phyloP scores from a whole-genome alignment of 23 red algal species.

The Gracilariopsis chorda region DNA sequence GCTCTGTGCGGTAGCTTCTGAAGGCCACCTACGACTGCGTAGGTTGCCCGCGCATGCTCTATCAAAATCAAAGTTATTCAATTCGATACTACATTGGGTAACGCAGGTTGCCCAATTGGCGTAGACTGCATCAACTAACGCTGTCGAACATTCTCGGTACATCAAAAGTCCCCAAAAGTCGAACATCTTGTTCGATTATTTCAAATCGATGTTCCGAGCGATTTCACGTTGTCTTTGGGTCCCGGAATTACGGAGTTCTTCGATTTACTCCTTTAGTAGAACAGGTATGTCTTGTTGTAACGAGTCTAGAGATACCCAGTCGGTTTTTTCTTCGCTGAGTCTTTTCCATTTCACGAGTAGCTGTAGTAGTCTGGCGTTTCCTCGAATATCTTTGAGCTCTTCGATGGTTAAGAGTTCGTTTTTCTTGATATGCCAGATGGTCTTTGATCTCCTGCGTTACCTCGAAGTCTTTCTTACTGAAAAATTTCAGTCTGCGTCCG shows the following conservation, averaged over 20 bases:
- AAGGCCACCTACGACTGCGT: too few species aligned
- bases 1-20: too few species aligned
- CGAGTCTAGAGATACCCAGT: background rate
- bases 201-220: too few species aligned
- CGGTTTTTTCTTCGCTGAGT: background rate
- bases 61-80: too few species aligned
- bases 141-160: too few species aligned
- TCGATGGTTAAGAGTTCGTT: background rate
- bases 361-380: background rate
- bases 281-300: background rate
- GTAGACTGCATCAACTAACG: too few species aligned
- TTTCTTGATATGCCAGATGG: background rate
- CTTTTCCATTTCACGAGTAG: constrained; percentile 16
- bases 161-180: too few species aligned
- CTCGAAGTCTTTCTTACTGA: constrained; percentile 1
- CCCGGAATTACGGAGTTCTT: background rate
- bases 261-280: background rate
- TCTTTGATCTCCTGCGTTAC: constrained; percentile 7
- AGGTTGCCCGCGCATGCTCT: too few species aligned
- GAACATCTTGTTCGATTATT: too few species aligned
- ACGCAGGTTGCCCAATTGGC: too few species aligned
- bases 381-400: background rate
- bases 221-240: constrained; percentile 6
- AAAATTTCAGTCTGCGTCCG: constrained; percentile 20
- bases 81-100: too few species aligned